Base-by-base conservation (phyloP, 192 early-diverging fungal species). In the Globomyces pollinis-pini region DNA sequence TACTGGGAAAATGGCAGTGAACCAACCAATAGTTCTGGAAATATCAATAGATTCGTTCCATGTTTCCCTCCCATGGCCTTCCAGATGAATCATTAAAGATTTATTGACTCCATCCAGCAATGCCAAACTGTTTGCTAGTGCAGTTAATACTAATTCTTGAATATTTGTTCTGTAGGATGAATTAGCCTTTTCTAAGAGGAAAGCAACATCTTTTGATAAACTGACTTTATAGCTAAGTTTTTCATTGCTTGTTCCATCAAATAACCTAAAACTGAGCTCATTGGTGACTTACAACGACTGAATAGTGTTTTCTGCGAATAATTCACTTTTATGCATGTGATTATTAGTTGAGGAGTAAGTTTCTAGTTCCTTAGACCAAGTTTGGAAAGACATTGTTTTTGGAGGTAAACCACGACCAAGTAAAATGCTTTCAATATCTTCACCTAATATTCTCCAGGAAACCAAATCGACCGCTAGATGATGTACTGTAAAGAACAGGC, bases 391-490 rank as follows among this genome's bases (percentile, higher is more conserved):
- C 24, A 51, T 57, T 26, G 66, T 59, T 32, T 50, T 64, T 20
- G 38, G 8, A 1, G 60, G 61, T n/a, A 68, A 38, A 4, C 28
- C 2, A 20, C 42, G 16, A 8, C 50, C 57, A 12, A 18, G 15
- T 38, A 53, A 35, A 5, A 69, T 35, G 12, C 55, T 45, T 47
- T 62, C 28, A 28, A 69, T 16, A 38, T 69, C 63, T 42, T 69
- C 67, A 30, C 62, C 9, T 12, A 69, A 1, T 24, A 69, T 69
- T 15, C 67, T 61, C 67, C 67, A 69, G 7, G 67, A 69, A 3
- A 69, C 67, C 30, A 69, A 38, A 50, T 69, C 67, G 1, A 69
- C 2, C 57, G 50, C 62, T 1, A 69, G 35, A 49, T 69, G 67
- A 50, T 69, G 67, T 3, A 69, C 21, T 31, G 56, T 65, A 35